These are phyloP conservation scores for Fusarium domesticum DNA, from an alignment of 2,329 filamentous ascomycete species.

Conservation along the genomic window DNA sequence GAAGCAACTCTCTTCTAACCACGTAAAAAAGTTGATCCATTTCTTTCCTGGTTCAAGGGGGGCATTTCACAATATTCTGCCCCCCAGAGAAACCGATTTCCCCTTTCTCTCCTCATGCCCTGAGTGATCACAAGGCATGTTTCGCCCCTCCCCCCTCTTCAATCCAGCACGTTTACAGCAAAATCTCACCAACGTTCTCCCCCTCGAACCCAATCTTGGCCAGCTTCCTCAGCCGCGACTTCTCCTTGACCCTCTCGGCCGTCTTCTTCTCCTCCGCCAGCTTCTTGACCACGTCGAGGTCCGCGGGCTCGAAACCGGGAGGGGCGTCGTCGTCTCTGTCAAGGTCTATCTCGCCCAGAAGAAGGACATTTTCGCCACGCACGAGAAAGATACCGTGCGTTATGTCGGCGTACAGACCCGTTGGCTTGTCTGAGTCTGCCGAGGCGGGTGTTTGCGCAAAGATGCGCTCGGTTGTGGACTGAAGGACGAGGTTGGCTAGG, in stretches of 20 bases:
- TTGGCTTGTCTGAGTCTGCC: constrained; percentile 35
- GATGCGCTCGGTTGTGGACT: constrained; percentile 86
- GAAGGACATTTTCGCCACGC: constrained; percentile 91
- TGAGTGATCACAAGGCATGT: constrained; percentile 2
- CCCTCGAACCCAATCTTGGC: constrained; percentile 82
- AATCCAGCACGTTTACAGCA: constrained; percentile 46
- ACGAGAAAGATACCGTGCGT: constrained; percentile 86
- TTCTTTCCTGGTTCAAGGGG: not conserved
- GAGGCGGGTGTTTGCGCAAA: constrained; percentile 58
- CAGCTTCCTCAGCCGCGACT: constrained; percentile 67
- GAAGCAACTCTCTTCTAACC: not conserved
- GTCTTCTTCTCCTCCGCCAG: constrained; percentile 70
- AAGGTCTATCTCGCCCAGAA: constrained; percentile 93
- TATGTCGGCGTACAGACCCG: constrained; percentile 74
- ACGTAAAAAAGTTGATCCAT: not conserved
- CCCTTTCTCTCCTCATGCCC: constrained; percentile 17
- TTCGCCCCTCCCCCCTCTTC: constrained; percentile 3
- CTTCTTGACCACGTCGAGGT: constrained; percentile 66
- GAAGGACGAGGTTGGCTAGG: constrained; percentile 87
- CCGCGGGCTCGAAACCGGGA: constrained; percentile 65
- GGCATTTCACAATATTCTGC: constrained; percentile 68
- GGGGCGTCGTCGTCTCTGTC: constrained; percentile 89
- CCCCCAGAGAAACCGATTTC: constrained; percentile 30
- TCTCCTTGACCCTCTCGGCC: constrained; percentile 69
- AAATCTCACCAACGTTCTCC: constrained; percentile 73